Percentiles rank a stretch among this genome's conserved stretches.
These are phyloP conservation scores for Penicillium italicum DNA, from an alignment of 2,329 filamentous ascomycete genomes.

Conservation along the genomic window DNA sequence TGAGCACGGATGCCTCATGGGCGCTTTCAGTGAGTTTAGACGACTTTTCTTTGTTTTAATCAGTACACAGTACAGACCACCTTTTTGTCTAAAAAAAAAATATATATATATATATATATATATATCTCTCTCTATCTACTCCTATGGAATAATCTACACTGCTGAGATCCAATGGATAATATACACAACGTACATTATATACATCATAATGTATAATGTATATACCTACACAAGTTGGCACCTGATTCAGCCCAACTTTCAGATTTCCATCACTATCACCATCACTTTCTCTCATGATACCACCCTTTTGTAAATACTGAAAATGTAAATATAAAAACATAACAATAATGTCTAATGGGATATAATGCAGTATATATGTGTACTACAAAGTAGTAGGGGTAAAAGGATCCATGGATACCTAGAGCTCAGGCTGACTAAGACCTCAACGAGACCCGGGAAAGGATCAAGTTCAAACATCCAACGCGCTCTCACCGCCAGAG, in stretches of 20 bases:
- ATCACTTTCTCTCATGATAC: background rate
- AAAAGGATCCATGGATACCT: too few relatives aligned
- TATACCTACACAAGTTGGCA: too few relatives aligned
- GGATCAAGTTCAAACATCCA: slow-evolving; percentile 5
- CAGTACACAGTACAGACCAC: too few relatives aligned
- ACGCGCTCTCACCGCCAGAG: slow-evolving; percentile 22
- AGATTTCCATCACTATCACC: background rate
- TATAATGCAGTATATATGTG: too few relatives aligned
- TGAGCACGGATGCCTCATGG: slow-evolving; percentile 8
- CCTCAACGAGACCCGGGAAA: background rate
- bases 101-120: too few relatives aligned
- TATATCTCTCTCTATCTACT: too few relatives aligned
- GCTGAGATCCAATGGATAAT: too few relatives aligned
- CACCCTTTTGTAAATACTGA: background rate
- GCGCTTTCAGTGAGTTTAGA: slow-evolving; percentile 5
- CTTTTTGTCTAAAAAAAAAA: too few relatives aligned
- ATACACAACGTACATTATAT: too few relatives aligned
- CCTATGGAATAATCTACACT: too few relatives aligned
- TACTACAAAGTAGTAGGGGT: too few relatives aligned
- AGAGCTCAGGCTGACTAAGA: slow-evolving; percentile 21
- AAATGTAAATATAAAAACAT: background rate
- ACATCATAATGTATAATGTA: too few relatives aligned
- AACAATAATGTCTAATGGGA: background rate
- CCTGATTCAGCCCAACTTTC: background rate
- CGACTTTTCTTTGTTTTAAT: slow-evolving; percentile 1